Base-by-base conservation (phyloP, 2,329 filamentous ascomycete species). In the Elsinoe batatas region DNA sequence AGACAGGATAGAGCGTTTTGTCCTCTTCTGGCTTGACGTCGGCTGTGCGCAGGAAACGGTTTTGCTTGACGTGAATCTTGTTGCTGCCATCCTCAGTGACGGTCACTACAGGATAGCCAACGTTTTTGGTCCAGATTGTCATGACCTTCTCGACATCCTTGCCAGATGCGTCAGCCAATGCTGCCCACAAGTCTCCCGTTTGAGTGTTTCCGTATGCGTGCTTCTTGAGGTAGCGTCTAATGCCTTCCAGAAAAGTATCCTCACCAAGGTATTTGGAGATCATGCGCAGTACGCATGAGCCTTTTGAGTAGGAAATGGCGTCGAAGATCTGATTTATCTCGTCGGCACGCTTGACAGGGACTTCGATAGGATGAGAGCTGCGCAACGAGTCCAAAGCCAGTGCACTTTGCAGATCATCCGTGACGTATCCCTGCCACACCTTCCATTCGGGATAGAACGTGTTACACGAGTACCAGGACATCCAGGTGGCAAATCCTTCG, bases 311-410 rank as follows among this genome's bases (percentile, higher is more conserved):
- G 1, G 91, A 96, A 62, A 97, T 97, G 60, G 90, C 88, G 68
- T 97, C 91, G 64, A 97, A 97, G 63, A 97, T 97, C 74, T 97
- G 91, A 73, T 95, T 95, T 69, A 97, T 91, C 72, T 97, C 90
- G 63, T 95, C 90, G 26, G 91, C 91, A 58, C 87, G 85, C 79
- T 95, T 95, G 60, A 97, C 90, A 1, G 91, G 91, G 0, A 96
- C 91, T 71, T 97, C 91, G 58, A 97, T 95, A 5, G 91, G 91
- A 70, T 97, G 91, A 66, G 89, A 95, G 80, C 90, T 96, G 63
- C 91, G 83, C 54, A 97, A 75, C 3, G 91, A 94, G 70, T 97
- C 91, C 5, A 97, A 80, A 18, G 85, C 84, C 36, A 97, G 78
- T 1, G 91, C 91, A 60, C 87, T 85, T 68, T 95, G 89, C 57